A percentile compares a stretch with the other conserved stretches of the same genome.
Conservation (phyloP, 441 rosid genomes). For the Populus trichocarpa region DNA sequence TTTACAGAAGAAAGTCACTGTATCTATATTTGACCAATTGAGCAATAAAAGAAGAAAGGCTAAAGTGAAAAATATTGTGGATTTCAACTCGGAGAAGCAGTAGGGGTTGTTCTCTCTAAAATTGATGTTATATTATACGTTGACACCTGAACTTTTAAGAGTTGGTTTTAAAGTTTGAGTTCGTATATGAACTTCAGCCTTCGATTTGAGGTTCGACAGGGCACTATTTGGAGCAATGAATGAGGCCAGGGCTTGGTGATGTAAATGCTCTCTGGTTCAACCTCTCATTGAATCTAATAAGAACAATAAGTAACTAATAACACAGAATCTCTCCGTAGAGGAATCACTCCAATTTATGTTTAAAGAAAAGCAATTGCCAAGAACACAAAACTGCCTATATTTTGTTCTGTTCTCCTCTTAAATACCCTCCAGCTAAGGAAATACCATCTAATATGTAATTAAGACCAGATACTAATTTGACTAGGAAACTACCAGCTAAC, state of each 20-base stretch:
- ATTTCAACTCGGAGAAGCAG: not conserved
- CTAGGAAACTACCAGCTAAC: no score
- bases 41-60: not conserved
- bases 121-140: not conserved
- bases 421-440: no score
- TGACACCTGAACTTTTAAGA: not conserved
- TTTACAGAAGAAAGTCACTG: not conserved
- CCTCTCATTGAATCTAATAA: no score
- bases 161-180: not conserved
- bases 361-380: no score
- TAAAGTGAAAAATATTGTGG: not conserved
- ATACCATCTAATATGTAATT: no score
- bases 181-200: not conserved
- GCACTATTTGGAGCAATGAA: not conserved
- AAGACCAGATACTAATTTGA: no score
- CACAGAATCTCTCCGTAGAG: no score
- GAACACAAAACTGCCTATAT: no score
- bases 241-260: not conserved
- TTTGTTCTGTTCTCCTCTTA: no score
- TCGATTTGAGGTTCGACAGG: not conserved
- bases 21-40: not conserved
- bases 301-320: no score
- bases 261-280: not conserved
- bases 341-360: no score
- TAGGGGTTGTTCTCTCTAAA: slow-evolving; percentile 1